phyloP scores from a whole-genome alignment of 2,329 filamentous ascomycete genomes.

The Endothia cerciana region DNA sequence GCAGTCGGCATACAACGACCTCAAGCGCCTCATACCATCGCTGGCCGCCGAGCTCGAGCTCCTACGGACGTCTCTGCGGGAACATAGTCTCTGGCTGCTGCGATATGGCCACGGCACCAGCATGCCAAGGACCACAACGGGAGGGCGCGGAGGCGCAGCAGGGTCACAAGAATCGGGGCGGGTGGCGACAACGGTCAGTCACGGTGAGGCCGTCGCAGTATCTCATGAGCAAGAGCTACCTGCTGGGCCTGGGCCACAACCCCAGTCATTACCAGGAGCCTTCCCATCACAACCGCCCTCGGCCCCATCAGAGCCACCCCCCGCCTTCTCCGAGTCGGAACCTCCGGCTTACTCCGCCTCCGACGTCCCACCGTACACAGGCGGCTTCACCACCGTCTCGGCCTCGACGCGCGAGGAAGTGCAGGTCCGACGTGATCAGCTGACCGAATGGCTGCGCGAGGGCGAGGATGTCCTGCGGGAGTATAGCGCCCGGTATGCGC shows the following conservation, averaged over 20 bases:
- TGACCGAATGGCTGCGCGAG: slow-evolving; percentile 36
- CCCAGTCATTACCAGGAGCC: background rate
- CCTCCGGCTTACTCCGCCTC: slow-evolving; percentile 36
- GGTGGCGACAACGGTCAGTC: slow-evolving; percentile 13
- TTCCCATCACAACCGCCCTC: background rate
- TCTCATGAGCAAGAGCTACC: slow-evolving; percentile 6
- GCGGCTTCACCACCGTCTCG: slow-evolving; percentile 33
- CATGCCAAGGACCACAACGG: slow-evolving; percentile 13
- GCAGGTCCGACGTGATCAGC: slow-evolving; percentile 34
- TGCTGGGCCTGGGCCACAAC: background rate
- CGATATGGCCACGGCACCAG: slow-evolving; percentile 33
- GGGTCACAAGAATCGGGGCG: background rate
- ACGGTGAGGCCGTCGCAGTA: slow-evolving; percentile 10
- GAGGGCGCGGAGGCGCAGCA: background rate
- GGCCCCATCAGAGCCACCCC: slow-evolving; percentile 14
- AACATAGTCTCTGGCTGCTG: slow-evolving; percentile 39
- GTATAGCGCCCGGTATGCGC: slow-evolving; percentile 37
- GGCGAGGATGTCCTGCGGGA: slow-evolving; percentile 39
- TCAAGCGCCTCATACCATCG: slow-evolving; percentile 35
- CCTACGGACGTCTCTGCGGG: slow-evolving; percentile 36
- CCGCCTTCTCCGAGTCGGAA: slow-evolving; percentile 28
- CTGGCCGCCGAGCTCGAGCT: slow-evolving; percentile 37
- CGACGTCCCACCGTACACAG: slow-evolving; percentile 36
- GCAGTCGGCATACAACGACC: slow-evolving; percentile 35
- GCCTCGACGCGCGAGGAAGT: slow-evolving; percentile 36